Evolutionary conservation across 768 basidiomycete genomes (phyloP).

Genomic region (Austroboletus festivus): DNA sequence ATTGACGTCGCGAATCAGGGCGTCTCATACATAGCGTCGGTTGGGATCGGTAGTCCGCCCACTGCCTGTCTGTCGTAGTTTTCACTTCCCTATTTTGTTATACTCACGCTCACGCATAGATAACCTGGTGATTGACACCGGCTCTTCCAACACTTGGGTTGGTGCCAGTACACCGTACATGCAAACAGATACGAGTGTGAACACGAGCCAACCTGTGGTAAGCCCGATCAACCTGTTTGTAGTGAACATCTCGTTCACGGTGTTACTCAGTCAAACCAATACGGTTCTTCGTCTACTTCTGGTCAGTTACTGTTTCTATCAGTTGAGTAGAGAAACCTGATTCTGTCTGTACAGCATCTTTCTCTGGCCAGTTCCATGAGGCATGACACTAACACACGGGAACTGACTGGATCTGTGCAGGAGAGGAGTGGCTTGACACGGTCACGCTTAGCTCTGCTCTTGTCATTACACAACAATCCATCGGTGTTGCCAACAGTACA

Average conservation of each 20-base stretch:
- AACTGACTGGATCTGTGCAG: conserved; percentile 19
- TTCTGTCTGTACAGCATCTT: conserved; percentile 17
- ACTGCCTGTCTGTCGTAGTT: conserved; percentile 42
- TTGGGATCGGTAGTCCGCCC: conserved; percentile 53
- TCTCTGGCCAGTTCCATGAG: conserved; percentile 41
- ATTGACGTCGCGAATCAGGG: conserved; percentile 43
- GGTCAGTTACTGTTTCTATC: too few species aligned
- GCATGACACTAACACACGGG: neutral
- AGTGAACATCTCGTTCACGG: neutral
- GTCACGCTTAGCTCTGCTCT: conserved; percentile 51
- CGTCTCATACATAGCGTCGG: conserved; percentile 34
- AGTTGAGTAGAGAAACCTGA: too few species aligned
- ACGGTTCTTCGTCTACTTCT: conserved; percentile 45
- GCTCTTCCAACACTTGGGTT: conserved; percentile 70
- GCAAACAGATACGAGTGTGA: conserved; percentile 45
- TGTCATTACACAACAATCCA: conserved; percentile 53
- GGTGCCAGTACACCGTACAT: conserved; percentile 48
- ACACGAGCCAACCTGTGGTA: conserved; percentile 49
- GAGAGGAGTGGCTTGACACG: conserved; percentile 48
- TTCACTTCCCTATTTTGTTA: neutral
- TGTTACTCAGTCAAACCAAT: conserved; percentile 43
- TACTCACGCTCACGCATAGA: conserved; percentile 36
- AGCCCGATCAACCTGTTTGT: conserved; percentile 14
- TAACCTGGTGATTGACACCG: conserved; percentile 54
- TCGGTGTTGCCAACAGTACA: conserved; percentile 54